Percentiles rank a stretch among this genome's conserved stretches.
phyloP scores from a whole-genome alignment of 1,284 basidiomycete species.

The Heliocybe sulcata region DNA sequence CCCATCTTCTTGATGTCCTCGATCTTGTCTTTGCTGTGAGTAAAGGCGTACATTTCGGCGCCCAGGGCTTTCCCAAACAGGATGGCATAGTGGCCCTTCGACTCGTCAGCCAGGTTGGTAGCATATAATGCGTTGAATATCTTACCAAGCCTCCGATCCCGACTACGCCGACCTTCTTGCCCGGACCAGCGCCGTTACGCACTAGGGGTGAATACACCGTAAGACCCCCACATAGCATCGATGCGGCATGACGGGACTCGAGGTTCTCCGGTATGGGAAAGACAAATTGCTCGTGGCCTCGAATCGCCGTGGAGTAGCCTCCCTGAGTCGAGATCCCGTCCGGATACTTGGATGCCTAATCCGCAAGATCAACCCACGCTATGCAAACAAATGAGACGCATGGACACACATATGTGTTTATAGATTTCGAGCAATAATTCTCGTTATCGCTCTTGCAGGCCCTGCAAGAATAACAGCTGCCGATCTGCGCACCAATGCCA shows the following conservation, averaged over 20 bases:
- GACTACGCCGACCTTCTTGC: constrained; percentile 62
- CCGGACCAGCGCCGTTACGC: constrained; percentile 53
- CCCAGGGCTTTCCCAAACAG: constrained; percentile 42
- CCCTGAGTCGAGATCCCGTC: constrained; percentile 48
- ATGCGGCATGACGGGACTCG: constrained; percentile 39
- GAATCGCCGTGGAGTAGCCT: constrained; percentile 62
- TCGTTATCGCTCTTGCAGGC: constrained; percentile 50
- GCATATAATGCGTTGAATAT: constrained; percentile 10
- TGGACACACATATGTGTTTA: neutral
- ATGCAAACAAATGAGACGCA: neutral
- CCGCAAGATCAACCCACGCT: constrained; percentile 9
- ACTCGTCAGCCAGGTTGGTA: constrained; percentile 9
- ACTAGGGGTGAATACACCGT: constrained; percentile 63
- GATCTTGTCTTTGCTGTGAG: constrained; percentile 53
- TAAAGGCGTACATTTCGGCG: constrained; percentile 52
- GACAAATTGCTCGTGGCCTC: constrained; percentile 62
- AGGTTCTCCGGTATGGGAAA: constrained; percentile 62
- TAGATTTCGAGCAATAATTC: constrained; percentile 35
- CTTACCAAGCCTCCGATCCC: constrained; percentile 56
- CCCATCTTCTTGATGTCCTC: constrained; percentile 62
- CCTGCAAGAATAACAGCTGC: constrained; percentile 42
- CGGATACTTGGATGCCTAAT: constrained; percentile 26
- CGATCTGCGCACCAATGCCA: constrained; percentile 58
- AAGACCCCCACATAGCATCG: constrained; percentile 59
- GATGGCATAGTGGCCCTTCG: constrained; percentile 36